Conservation (phyloP, 148 eudicot genomes). For the Silene uniflora region DNA sequence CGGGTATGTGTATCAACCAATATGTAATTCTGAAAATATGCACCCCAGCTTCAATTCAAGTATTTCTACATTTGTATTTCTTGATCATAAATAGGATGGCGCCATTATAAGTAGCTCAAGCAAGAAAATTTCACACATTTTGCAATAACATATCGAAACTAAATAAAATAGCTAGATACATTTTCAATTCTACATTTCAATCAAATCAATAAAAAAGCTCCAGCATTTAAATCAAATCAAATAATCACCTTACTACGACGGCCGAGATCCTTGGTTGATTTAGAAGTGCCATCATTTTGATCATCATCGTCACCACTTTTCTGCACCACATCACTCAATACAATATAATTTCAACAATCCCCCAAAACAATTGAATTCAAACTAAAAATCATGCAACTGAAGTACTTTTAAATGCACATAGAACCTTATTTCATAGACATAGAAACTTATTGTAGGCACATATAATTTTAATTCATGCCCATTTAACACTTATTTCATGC, state of each 20-base stretch:
- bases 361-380: not conserved
- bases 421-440: no score
- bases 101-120: not conserved
- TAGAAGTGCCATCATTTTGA: conserved; percentile 23
- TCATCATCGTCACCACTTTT: conserved; percentile 33
- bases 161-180: not conserved
- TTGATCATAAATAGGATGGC: not conserved
- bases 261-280: conserved; percentile 55
- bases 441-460: no score
- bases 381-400: no score
- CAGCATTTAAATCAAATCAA: not conserved
- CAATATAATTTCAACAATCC: not conserved
- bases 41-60: no score
- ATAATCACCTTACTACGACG: conserved; percentile 74
- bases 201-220: not conserved
- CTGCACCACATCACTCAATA: conserved; percentile 23
- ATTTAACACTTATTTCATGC: no score
- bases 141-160: not conserved
- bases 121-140: not conserved
- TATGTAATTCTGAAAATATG: not conserved
- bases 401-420: no score
- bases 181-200: not conserved
- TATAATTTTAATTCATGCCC: no score
- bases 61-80: no score
- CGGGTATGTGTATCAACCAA: no score